These are phyloP conservation scores for Musa schizocarpa DNA, from an alignment of 176 grass and related monocot genomes.

Conservation along the genomic window DNA sequence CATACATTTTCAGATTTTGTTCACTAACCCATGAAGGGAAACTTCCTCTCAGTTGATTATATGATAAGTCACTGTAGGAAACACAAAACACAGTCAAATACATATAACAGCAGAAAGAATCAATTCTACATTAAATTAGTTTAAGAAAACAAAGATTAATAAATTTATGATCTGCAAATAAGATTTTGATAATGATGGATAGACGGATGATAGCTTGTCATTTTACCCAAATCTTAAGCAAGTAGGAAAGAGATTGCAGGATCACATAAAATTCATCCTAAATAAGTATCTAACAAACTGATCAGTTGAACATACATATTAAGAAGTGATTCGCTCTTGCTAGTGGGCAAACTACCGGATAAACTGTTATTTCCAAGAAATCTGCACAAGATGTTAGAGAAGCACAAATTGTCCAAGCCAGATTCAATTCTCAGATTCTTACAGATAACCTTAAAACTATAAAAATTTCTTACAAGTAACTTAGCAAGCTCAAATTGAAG, in stretches of 20 bases:
- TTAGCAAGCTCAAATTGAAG: conserved; percentile 34
- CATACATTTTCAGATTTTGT: conserved; percentile 58
- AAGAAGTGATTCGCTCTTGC: conserved; percentile 30
- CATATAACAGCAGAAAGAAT: neutral
- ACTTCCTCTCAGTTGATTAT: conserved; percentile 70
- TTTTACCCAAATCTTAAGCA: neutral
- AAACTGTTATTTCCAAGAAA: conserved; percentile 91
- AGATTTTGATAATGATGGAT: neutral
- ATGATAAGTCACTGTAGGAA: conserved; percentile 71
- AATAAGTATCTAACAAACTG: no score
- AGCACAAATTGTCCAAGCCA: no score
- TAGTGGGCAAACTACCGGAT: conserved; percentile 55
- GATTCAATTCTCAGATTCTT: neutral
- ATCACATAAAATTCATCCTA: no score
- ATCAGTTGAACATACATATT: conserved; percentile 41
- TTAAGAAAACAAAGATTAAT: neutral
- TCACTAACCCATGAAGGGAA: conserved; percentile 74
- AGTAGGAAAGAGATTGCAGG: neutral
- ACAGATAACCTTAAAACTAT: neutral
- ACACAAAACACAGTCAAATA: neutral
- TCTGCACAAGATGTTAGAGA: conserved; percentile 20
- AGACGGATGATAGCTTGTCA: neutral
- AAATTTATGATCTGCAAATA: neutral
- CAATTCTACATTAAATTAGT: neutral
- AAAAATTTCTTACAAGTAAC: conserved; percentile 33